A percentile compares a stretch with the other conserved stretches of the same genome.
phyloP scores from a whole-genome alignment of 2,329 filamentous ascomycete genomes.

The Orbilia quercus region DNA sequence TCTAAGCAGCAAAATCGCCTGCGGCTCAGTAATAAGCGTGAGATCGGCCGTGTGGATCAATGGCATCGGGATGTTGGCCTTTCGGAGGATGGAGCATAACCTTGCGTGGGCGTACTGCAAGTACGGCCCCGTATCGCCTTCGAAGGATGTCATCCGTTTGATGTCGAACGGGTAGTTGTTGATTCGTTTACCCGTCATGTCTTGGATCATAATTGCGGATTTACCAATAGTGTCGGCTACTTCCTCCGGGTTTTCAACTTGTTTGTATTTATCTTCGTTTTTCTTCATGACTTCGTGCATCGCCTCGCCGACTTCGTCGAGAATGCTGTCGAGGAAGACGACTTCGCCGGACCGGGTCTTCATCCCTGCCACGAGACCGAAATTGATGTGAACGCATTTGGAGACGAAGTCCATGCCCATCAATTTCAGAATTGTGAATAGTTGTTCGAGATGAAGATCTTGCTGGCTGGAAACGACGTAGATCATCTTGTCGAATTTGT shows the following conservation, averaged over 20 bases:
- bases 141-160: conserved; percentile 83
- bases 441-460: conserved; percentile 77
- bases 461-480: conserved; percentile 80
- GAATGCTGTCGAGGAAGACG: conserved; percentile 78
- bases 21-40: conserved; percentile 75
- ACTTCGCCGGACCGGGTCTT: conserved; percentile 78
- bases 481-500: conserved; percentile 80
- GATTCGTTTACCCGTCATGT: conserved; percentile 89
- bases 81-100: conserved; percentile 72
- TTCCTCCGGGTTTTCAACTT: conserved; percentile 83
- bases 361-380: conserved; percentile 78
- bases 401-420: conserved; percentile 76
- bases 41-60: conserved; percentile 75
- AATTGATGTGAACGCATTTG: conserved; percentile 79
- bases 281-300: conserved; percentile 98
- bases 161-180: conserved; percentile 79
- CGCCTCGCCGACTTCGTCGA: conserved; percentile 84
- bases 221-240: conserved; percentile 91
- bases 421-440: conserved; percentile 80
- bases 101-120: conserved; percentile 85
- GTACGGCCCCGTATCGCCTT: conserved; percentile 86
- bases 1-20: conserved; percentile 78
- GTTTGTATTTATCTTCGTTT: conserved; percentile 88
- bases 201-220: conserved; percentile 95
- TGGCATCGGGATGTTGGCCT: conserved; percentile 68